These are phyloP conservation scores for Acacia concinna DNA, from an alignment of 331 rosid species.

Conservation along the genomic window DNA sequence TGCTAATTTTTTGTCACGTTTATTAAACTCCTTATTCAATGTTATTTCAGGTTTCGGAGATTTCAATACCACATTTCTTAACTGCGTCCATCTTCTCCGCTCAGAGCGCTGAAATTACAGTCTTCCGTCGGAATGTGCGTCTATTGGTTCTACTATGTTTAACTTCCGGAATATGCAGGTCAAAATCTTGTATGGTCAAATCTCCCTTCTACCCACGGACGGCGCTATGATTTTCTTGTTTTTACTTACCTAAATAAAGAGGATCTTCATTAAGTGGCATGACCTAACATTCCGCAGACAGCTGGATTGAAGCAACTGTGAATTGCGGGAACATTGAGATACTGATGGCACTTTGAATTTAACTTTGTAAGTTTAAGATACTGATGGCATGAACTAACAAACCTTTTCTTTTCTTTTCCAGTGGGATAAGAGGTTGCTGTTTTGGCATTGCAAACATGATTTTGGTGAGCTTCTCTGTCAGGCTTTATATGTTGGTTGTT, in stretches of 20 bases:
- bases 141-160: slow-evolving; percentile 69
- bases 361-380: slow-evolving; percentile 19
- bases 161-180: slow-evolving; percentile 96
- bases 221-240: not conserved
- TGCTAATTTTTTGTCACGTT: not conserved
- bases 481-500: not conserved
- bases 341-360: slow-evolving; percentile 1
- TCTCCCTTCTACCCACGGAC: slow-evolving; percentile 50
- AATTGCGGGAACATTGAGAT: not conserved
- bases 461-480: slow-evolving; percentile 61
- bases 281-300: slow-evolving; percentile 16
- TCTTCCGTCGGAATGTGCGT: slow-evolving; percentile 74
- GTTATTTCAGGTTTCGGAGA: slow-evolving; percentile 75
- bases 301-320: not conserved
- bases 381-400: slow-evolving; percentile 27
- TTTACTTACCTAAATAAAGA: not conserved
- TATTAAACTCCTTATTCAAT: not conserved
- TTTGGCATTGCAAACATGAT: slow-evolving; percentile 95
- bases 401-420: slow-evolving; percentile 50
- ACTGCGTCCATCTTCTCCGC: slow-evolving; percentile 88
- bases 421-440: slow-evolving; percentile 92
- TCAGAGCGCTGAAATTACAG: slow-evolving; percentile 67
- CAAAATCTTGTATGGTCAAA: slow-evolving; percentile 95
- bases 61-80: slow-evolving; percentile 83
- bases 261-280: not conserved